Base-by-base conservation (phyloP, 2,329 filamentous ascomycete species). In the Zymoseptoria ardabiliae region DNA sequence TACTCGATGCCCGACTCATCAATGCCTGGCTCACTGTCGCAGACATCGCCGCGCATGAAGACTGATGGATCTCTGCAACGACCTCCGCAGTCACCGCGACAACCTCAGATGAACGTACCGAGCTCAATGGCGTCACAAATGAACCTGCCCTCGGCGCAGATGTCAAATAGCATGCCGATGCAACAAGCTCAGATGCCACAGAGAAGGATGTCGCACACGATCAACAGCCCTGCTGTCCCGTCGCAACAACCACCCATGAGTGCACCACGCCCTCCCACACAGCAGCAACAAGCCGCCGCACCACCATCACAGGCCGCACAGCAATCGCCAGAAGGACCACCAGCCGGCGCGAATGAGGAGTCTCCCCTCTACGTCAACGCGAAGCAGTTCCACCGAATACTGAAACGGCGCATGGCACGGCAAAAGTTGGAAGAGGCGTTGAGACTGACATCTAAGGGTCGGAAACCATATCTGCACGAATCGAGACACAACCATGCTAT, bases 401-500 rank as follows among this genome's bases (percentile, higher is more conserved):
- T 99, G 57, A 97, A 99, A 80, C 85, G 94, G 59, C 85, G 94
- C 60, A 91, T 97, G 64, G 94, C 94, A 6, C 85, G 94, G 35
- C 94, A 97, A 75, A 91, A 90, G 73, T 81, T 99, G 17, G 94
- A 99, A 74, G 94, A 99, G 74, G 90, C 92, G 57, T 77, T 99
- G 50, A 85, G 94, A 50, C 78, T 97, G 59, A 97, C 94, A 0
- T 95, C 89, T 9, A 99, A 99, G 77, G 93, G 93, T 23, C 86
- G 94, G 41, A 97, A 97, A 77, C 94, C 94, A 3, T 99, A 99
- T 70, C 82, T 99, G 30, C 94, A 99, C 76, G 94, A 99, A 73
- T 97, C 93, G 23, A 84, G 94, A 70, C 94, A 99, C 75, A 97
- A 97, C 71, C 94, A 99, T 75, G 94, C 94, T 9, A 99, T 99